Evolutionary conservation across 208 protist species (phyloP).

Genomic region (Trypanosoma melophagium): DNA sequence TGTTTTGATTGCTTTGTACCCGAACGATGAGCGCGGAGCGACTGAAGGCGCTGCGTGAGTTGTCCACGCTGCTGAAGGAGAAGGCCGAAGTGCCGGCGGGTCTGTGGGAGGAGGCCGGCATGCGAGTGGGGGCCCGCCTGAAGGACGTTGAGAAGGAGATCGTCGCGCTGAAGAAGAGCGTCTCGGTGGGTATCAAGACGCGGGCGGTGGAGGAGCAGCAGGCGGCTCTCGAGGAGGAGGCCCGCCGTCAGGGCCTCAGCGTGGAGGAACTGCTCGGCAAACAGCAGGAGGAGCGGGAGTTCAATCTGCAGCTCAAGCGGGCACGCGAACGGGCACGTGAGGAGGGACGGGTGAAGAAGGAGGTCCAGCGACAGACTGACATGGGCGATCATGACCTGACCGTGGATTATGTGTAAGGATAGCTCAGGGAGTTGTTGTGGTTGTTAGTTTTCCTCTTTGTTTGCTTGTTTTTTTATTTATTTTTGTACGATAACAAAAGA

Average conservation of each 20-base stretch:
- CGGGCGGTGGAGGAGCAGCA: constrained; percentile 55
- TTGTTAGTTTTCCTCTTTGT: neutral
- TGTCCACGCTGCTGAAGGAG: constrained; percentile 62
- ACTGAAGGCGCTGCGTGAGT: constrained; percentile 59
- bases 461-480: neutral
- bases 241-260: constrained; percentile 53
- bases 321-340: constrained; percentile 29
- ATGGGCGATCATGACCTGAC: constrained; percentile 39
- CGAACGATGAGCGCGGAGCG: constrained; percentile 31
- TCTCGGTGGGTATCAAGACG: constrained; percentile 61
- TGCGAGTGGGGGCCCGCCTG: constrained; percentile 77
- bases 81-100: constrained; percentile 57
- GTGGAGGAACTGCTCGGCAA: constrained; percentile 52
- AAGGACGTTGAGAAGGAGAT: constrained; percentile 93
- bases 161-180: constrained; percentile 57
- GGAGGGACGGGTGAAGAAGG: constrained; percentile 43
- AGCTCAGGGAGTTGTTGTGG: neutral
- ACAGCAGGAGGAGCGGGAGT: constrained; percentile 32
- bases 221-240: constrained; percentile 55
- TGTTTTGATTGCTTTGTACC: neutral
- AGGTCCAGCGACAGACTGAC: constrained; percentile 27
- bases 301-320: constrained; percentile 33
- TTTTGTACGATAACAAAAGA: too few relatives aligned
- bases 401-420: constrained; percentile 44
- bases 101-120: constrained; percentile 50